Evolutionary conservation across 1,284 basidiomycete species (phyloP).

Genomic region (Ganoderma lucidum): DNA sequence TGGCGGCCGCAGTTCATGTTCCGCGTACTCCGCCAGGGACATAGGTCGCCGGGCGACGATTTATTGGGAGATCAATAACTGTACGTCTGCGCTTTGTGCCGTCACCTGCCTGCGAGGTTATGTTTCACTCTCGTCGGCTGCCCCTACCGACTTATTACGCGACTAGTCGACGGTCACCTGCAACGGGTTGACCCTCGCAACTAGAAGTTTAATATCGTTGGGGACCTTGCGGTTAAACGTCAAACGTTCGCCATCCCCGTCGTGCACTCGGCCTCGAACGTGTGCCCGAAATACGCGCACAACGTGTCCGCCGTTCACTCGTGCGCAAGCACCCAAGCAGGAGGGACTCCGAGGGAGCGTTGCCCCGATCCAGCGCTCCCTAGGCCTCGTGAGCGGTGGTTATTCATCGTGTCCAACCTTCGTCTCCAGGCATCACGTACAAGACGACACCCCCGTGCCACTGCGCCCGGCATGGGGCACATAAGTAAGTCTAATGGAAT

Average conservation of each 20-base stretch:
- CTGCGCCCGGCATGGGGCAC: slow-evolving; percentile 4
- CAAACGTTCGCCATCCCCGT: slow-evolving; percentile 4
- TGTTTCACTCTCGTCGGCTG: slow-evolving; percentile 9
- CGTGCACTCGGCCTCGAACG: slow-evolving; percentile 12
- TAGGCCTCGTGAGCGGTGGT: background rate
- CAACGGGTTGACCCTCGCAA: background rate
- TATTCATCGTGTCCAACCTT: background rate
- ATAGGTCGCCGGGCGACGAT: background rate
- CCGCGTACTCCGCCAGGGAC: background rate
- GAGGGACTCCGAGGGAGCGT: background rate
- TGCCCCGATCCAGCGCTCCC: background rate
- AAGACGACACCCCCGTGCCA: background rate
- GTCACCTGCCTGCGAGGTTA: slow-evolving; percentile 23
- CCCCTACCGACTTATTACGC: slow-evolving; percentile 20
- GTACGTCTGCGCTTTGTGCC: slow-evolving; percentile 10
- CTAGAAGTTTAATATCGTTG: slow-evolving; percentile 6
- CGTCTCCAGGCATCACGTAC: background rate
- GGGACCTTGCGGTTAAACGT: slow-evolving; percentile 4
- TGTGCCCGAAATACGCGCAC: slow-evolving; percentile 13
- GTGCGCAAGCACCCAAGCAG: background rate
- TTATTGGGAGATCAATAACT: slow-evolving; percentile 8
- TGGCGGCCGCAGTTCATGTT: background rate
- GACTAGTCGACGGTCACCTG: slow-evolving; percentile 19
- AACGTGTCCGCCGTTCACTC: slow-evolving; percentile 8
- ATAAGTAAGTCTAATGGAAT: background rate